phyloP scores from a whole-genome alignment of 176 grass and related monocot genomes.

The Luzula sylvatica region DNA sequence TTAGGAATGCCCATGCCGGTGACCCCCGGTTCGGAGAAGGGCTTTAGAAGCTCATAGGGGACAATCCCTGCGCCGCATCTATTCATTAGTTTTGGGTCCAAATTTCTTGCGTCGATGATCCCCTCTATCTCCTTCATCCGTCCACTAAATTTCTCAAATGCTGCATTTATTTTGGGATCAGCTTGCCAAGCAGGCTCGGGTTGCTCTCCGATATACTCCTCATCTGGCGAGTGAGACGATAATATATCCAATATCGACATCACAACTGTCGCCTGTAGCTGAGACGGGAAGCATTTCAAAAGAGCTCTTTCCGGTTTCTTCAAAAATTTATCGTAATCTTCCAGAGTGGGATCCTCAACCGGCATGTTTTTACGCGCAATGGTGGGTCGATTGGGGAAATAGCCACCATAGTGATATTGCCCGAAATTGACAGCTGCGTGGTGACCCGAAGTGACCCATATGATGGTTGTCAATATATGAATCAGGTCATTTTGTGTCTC shows the following conservation, averaged over 20 bases:
- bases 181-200: constrained; percentile 22
- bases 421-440: constrained; percentile 74
- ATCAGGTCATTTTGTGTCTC: constrained; percentile 26
- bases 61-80: constrained; percentile 40
- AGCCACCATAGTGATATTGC: constrained; percentile 51
- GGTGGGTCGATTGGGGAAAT: constrained; percentile 60
- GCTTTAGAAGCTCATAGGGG: constrained; percentile 44
- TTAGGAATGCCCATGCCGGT: constrained; percentile 48
- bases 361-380: constrained; percentile 45
- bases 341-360: background rate
- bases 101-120: constrained; percentile 33
- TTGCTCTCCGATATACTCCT: constrained; percentile 49
- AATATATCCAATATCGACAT: constrained; percentile 31
- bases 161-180: constrained; percentile 2
- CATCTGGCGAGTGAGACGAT: constrained; percentile 42
- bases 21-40: constrained; percentile 26
- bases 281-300: constrained; percentile 34
- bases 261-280: constrained; percentile 18
- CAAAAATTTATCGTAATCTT: constrained; percentile 14
- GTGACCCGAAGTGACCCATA: constrained; percentile 55
- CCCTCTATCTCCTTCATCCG: constrained; percentile 34
- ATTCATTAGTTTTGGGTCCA: constrained; percentile 9
- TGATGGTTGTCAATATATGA: constrained; percentile 35
- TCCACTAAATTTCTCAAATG: constrained; percentile 30
- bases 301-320: constrained; percentile 22